Percentiles rank a stretch among this genome's conserved stretches.
Evolutionary conservation across 2,329 filamentous ascomycete species (phyloP).

Genomic region (Nectriaceae sp.): DNA sequence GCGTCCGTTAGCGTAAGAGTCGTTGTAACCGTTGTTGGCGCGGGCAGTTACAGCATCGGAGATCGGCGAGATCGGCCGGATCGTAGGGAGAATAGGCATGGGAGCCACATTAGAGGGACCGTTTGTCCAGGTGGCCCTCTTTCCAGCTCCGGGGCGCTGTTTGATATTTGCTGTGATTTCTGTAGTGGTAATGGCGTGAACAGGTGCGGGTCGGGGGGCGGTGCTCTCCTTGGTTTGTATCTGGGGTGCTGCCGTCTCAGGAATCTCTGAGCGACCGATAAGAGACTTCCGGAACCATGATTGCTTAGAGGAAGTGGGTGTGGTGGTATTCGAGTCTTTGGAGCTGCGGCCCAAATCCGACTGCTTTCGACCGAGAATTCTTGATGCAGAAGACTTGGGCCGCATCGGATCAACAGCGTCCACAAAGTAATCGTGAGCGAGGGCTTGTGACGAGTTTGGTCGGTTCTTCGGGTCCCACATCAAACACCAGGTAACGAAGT

Average conservation of each 20-base stretch:
- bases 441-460: constrained; percentile 89
- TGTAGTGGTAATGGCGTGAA: constrained; percentile 41
- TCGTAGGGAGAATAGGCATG: constrained; percentile 94
- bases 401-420: constrained; percentile 91
- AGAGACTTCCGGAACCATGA: constrained; percentile 98
- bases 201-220: constrained; percentile 47
- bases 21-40: constrained; percentile 67
- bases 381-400: constrained; percentile 86
- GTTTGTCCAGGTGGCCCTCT: constrained; percentile 93
- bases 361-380: constrained; percentile 84
- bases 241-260: constrained; percentile 57
- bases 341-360: constrained; percentile 74
- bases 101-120: constrained; percentile 78
- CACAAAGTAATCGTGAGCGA: constrained; percentile 91
- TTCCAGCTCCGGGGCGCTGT: constrained; percentile 57
- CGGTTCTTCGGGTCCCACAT: constrained; percentile 97
- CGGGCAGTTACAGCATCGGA: constrained; percentile 91
- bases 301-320: constrained; percentile 75
- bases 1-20: constrained; percentile 38
- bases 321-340: constrained; percentile 57
- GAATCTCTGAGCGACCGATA: constrained; percentile 74
- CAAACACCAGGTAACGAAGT: constrained; percentile 97
- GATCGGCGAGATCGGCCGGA: constrained; percentile 93
- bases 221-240: constrained; percentile 48
- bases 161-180: constrained; percentile 40